A percentile compares a stretch with the other conserved stretches of the same genome.
These are phyloP conservation scores for Blepharisma stoltei DNA, from an alignment of 73 alveolate species.

Conservation along the genomic window DNA sequence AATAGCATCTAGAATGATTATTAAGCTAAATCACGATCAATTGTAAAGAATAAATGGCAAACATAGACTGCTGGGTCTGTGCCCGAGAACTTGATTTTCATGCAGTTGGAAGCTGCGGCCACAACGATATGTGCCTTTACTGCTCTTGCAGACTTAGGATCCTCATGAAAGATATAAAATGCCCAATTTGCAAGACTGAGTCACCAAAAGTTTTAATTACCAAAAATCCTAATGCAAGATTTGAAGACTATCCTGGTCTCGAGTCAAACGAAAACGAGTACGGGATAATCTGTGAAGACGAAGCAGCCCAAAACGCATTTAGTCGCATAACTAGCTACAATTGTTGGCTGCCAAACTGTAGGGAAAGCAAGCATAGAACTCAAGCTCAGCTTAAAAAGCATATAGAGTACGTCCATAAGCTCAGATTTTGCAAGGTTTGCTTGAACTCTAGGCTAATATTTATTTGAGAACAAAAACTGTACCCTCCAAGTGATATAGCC, in stretches of 20 bases:
- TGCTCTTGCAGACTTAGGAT: slow-evolving; percentile 25
- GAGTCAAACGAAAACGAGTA: slow-evolving; percentile 12
- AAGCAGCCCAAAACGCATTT: slow-evolving; percentile 10
- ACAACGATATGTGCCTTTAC: slow-evolving; percentile 30
- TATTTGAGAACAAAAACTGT: slow-evolving; percentile 26
- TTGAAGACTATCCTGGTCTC: slow-evolving; percentile 26
- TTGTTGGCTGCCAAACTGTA: slow-evolving; percentile 22
- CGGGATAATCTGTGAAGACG: slow-evolving; percentile 23
- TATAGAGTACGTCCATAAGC: slow-evolving; percentile 11
- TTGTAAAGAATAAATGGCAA: background rate
- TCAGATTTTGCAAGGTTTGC: slow-evolving; percentile 18
- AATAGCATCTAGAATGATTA: too few species aligned
- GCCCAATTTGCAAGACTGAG: slow-evolving; percentile 28
- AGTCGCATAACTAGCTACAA: slow-evolving; percentile 4
- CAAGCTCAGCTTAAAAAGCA: slow-evolving; percentile 22
- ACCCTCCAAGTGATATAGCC: background rate
- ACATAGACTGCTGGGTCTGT: slow-evolving; percentile 21
- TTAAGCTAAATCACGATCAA: too few species aligned
- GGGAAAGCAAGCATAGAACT: background rate
- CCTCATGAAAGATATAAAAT: slow-evolving; percentile 19
- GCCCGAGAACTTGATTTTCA: slow-evolving; percentile 24
- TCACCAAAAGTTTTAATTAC: slow-evolving; percentile 9
- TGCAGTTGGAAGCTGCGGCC: slow-evolving; percentile 30
- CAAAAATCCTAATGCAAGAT: slow-evolving; percentile 20
- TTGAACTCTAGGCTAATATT: slow-evolving; percentile 15